These are phyloP conservation scores for Diaporthe velutina DNA, from an alignment of 2,329 filamentous ascomycete species.

Conservation along the genomic window DNA sequence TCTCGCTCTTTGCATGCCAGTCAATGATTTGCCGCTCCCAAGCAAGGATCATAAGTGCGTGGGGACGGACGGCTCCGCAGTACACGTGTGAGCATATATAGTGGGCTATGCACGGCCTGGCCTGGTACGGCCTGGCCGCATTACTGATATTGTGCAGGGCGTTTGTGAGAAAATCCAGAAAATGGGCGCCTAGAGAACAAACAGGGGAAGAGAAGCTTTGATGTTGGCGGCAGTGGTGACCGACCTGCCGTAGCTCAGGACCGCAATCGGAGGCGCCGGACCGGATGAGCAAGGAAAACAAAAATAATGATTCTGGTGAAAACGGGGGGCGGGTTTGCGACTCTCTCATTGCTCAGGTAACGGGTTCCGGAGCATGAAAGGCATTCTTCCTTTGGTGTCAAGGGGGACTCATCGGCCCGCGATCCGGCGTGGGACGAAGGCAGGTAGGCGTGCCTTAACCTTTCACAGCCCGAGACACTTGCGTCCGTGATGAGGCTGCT, in stretches of 20 bases:
- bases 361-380: background rate
- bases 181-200: background rate
- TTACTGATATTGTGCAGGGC: background rate
- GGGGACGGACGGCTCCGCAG: slow-evolving; percentile 7
- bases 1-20: background rate
- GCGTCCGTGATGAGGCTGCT: background rate
- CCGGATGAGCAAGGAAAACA: background rate
- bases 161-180: background rate
- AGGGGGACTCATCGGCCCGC: no score
- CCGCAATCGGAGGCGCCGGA: background rate
- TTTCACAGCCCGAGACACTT: background rate
- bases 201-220: background rate
- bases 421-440: background rate
- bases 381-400: background rate
- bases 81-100: slow-evolving; percentile 30
- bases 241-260: background rate
- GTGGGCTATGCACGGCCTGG: slow-evolving; percentile 17
- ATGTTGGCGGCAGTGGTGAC: background rate
- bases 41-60: slow-evolving; percentile 7
- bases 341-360: background rate
- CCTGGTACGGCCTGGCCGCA: slow-evolving; percentile 5
- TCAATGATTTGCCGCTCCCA: background rate
- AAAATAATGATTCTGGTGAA: background rate
- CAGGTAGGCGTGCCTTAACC: background rate
- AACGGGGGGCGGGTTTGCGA: background rate